phyloP scores from a whole-genome alignment of 2,329 filamentous ascomycete species.

The Pseudogymnoascus sp. region DNA sequence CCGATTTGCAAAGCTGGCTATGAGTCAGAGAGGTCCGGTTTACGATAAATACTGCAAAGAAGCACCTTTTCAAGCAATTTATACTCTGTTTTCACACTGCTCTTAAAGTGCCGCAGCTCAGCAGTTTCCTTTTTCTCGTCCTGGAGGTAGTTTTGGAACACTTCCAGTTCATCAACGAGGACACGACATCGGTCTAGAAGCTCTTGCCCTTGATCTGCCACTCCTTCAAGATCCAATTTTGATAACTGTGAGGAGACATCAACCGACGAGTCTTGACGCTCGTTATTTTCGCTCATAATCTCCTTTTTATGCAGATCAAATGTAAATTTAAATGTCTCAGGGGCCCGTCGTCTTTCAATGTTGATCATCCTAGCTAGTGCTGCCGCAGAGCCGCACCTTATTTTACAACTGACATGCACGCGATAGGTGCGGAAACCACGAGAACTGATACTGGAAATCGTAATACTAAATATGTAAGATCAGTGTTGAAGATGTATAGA shows the following conservation, averaged over 20 bases:
- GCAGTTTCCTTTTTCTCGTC: conserved; percentile 38
- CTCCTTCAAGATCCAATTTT: conserved; percentile 7
- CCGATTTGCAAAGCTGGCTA: conserved; percentile 19
- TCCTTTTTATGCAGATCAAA: neutral
- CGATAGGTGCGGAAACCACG: neutral
- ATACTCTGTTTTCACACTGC: conserved; percentile 40
- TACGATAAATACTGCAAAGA: neutral
- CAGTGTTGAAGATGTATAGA: neutral
- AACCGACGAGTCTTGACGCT: neutral
- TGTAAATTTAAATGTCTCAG: neutral
- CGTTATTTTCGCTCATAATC: conserved; percentile 1
- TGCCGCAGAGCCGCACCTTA: conserved; percentile 9
- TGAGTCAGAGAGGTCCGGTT: conserved; percentile 9
- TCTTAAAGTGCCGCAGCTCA: conserved; percentile 43
- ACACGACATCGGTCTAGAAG: conserved; percentile 26
- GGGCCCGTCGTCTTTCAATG: neutral
- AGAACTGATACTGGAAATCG: neutral
- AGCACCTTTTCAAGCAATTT: conserved; percentile 38
- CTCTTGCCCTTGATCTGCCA: conserved; percentile 17
- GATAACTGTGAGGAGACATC: neutral
- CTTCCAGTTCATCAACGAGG: conserved; percentile 38
- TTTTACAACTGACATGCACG: neutral
- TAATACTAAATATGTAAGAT: neutral
- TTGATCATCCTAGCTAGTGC: neutral
- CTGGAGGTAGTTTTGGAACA: conserved; percentile 36